A percentile compares a stretch with the other conserved stretches of the same genome.
Evolutionary conservation across 2,329 filamentous ascomycete genomes (phyloP).

Genomic region (Apiospora sp.): DNA sequence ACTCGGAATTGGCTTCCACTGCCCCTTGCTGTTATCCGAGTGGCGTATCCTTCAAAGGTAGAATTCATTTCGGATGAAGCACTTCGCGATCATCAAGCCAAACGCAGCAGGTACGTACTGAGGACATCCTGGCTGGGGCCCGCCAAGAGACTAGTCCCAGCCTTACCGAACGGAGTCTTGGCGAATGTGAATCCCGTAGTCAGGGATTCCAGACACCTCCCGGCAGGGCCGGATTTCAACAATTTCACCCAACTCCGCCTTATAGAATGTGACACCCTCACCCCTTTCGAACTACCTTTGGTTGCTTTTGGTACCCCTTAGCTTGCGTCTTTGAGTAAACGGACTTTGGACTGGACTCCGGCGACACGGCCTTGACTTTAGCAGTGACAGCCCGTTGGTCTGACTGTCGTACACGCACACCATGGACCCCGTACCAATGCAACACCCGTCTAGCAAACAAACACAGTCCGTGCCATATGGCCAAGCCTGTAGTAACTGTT

Average conservation of each 20-base stretch:
- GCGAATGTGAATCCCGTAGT: not conserved
- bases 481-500: conserved; percentile 28
- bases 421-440: conserved; percentile 1
- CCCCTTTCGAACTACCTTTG: not conserved
- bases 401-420: not conserved
- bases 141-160: not conserved
- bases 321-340: not conserved
- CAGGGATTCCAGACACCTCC: not conserved
- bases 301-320: not conserved
- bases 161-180: conserved; percentile 16
- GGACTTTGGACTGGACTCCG: not conserved
- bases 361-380: not conserved
- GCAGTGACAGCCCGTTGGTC: not conserved
- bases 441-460: not conserved
- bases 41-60: no score
- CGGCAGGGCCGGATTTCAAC: not conserved
- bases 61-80: not conserved
- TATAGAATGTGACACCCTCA: conserved; percentile 1
- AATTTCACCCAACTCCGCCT: not conserved
- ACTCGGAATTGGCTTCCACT: not conserved
- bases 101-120: not conserved
- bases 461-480: conserved; percentile 25
- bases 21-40: not conserved
- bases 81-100: not conserved
- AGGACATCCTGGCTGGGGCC: not conserved